These are phyloP conservation scores for Pyrenochaeta sp. DNA, from an alignment of 2,329 filamentous ascomycete species.

Conservation along the genomic window DNA sequence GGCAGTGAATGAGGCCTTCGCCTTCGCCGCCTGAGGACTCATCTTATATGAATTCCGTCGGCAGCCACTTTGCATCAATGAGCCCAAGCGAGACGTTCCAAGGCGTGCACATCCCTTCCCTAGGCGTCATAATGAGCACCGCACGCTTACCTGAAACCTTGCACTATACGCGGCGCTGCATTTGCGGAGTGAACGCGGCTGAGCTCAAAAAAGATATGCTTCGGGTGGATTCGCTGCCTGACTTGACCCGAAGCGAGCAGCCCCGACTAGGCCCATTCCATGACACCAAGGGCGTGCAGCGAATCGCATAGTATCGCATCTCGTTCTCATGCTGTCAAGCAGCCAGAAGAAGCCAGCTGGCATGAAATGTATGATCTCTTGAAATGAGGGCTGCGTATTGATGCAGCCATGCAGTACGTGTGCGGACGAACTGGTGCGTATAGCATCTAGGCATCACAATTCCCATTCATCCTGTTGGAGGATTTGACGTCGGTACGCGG, in stretches of 20 bases:
- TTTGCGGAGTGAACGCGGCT: constrained; percentile 21
- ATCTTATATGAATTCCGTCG: constrained; percentile 31
- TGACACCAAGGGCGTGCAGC: constrained; percentile 6
- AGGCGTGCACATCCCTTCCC: constrained; percentile 16
- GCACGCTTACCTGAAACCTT: constrained; percentile 30
- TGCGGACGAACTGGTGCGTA: constrained; percentile 9
- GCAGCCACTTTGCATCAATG: constrained; percentile 16
- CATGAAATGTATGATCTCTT: not conserved
- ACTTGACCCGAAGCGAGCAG: constrained; percentile 17
- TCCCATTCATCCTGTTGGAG: constrained; percentile 34
- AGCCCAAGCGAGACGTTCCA: constrained; percentile 11
- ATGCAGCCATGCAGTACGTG: constrained; percentile 15
- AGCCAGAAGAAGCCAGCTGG: constrained; percentile 8
- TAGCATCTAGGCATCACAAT: constrained; percentile 43
- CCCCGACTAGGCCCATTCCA: constrained; percentile 15
- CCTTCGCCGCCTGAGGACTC: constrained; percentile 25
- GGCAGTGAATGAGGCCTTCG: constrained; percentile 11
- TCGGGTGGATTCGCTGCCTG: constrained; percentile 28
- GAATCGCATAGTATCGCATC: constrained; percentile 4
- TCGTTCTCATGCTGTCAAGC: not conserved
- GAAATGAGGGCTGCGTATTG: constrained; percentile 14
- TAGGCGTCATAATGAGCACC: constrained; percentile 35
- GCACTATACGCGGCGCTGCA: constrained; percentile 32
- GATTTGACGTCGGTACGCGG: constrained; percentile 23
- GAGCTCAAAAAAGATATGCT: constrained; percentile 24